phyloP scores from a whole-genome alignment of 352 stramenopile genomes.

The Pilasporangium apinafurcum region DNA sequence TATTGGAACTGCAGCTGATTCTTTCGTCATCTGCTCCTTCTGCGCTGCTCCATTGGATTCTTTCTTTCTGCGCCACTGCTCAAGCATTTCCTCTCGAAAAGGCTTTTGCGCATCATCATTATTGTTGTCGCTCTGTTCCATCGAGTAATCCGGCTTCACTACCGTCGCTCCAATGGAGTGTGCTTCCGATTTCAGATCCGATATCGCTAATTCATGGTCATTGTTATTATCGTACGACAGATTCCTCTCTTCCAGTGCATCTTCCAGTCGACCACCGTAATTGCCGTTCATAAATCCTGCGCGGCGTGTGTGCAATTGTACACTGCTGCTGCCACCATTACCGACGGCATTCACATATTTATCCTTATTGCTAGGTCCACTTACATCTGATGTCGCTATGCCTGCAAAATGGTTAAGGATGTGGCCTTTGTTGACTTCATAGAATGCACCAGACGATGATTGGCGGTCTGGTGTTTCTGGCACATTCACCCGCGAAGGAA shows the following conservation, averaged over 20 bases:
- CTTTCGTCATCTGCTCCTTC: constrained; percentile 8
- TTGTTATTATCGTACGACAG: constrained; percentile 6
- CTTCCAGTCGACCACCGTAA: not conserved
- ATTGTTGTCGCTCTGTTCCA: not conserved
- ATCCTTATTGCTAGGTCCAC: not conserved
- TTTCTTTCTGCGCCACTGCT: constrained; percentile 14
- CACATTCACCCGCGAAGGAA: too few relatives aligned
- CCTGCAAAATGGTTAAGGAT: constrained; percentile 59
- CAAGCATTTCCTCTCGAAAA: constrained; percentile 13
- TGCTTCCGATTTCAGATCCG: not conserved
- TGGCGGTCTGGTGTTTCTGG: constrained; percentile 5
- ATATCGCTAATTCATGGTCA: not conserved
- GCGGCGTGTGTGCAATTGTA: constrained; percentile 1
- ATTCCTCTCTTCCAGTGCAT: constrained; percentile 8
- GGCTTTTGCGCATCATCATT: not conserved
- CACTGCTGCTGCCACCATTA: not conserved
- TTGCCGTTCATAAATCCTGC: constrained; percentile 5
- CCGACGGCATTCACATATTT: not conserved
- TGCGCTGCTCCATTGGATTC: constrained; percentile 2
- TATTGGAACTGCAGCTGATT: constrained; percentile 14
- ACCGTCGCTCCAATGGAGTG: not conserved
- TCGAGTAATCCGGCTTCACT: constrained; percentile 1
- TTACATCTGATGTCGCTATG: constrained; percentile 29
- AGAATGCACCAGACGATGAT: constrained; percentile 16
- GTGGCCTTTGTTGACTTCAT: constrained; percentile 46